Evolutionary conservation across 176 grass and related monocot species (phyloP), one percentile per base, ranked within the genome.

Genomic region (Bolboschoenus planiculmis): DNA sequence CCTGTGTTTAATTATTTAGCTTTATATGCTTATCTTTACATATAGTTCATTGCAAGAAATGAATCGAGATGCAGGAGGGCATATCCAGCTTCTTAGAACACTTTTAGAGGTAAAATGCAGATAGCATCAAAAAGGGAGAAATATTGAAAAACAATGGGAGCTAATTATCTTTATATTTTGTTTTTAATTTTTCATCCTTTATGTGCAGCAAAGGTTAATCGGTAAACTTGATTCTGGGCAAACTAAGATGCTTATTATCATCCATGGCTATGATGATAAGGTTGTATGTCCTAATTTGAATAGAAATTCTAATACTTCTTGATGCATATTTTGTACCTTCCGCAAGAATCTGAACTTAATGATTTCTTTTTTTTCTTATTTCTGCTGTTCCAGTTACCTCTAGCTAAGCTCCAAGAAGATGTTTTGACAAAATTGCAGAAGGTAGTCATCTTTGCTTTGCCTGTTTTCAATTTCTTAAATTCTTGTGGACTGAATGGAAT

Each of bases 241-340:
- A 78, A 85, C 83, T 56, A 85, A 63, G 57, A 44, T 85, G 37
- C 68, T 85, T 29, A 35, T 85, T 78, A 13, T 85, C 53, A 31
- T 85, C 70, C 83, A 78, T 78, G 83, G 83, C 56, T 85, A 62
- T 85, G 83, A 85, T 85, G 68, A 77, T 65, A 78, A 85, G 83
- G 83, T 85, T 78, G 21, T 30, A 48, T 47, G 9, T 63, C 55
- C n/a, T 56, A 77, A 61, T 56, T 54, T 4, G 10, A 44, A 70
- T 72, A 10, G 15, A 39, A 39, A 67, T 67, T 37, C 40, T 46
- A 73, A 73, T 11, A 31, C 11, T 53, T 14, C 7, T 31, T 77
- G 24, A 53, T 77, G 14, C 44, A 51, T 77, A 10, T 33, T 29
- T 77, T 75, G 46, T 51, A 77, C 15, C 13, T 77, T 70, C 27